A percentile compares a stretch with the other conserved stretches of the same genome.
Evolutionary conservation across 2,329 filamentous ascomycete species (phyloP).

Genomic region (Phaeophleospora eucalypticola): DNA sequence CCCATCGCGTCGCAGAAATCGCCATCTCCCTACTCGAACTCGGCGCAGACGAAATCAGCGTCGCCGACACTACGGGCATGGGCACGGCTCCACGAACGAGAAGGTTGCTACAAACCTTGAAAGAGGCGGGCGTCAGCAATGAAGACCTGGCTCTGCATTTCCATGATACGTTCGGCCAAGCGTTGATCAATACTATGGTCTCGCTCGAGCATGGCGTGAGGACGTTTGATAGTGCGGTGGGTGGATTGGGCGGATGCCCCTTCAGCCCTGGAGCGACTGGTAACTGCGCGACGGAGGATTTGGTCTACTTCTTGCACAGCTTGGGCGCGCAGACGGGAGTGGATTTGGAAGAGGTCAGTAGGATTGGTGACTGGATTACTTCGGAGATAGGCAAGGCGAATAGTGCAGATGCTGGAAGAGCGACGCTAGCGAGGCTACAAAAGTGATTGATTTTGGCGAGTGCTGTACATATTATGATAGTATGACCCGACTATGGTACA

Average conservation of each 20-base stretch:
- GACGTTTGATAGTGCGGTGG: slow-evolving; percentile 75
- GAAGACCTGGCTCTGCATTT: slow-evolving; percentile 75
- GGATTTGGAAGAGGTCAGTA: slow-evolving; percentile 60
- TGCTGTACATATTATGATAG: not conserved
- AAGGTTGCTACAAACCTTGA: slow-evolving; percentile 61
- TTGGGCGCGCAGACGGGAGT: slow-evolving; percentile 72
- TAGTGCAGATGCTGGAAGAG: slow-evolving; percentile 64
- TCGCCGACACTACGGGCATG: slow-evolving; percentile 89
- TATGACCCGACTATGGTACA: not conserved
- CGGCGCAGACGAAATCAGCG: slow-evolving; percentile 84
- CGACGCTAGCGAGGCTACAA: slow-evolving; percentile 35
- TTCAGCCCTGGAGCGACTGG: slow-evolving; percentile 82
- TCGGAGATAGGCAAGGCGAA: slow-evolving; percentile 59
- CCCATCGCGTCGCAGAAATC: slow-evolving; percentile 58
- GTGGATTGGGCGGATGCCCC: slow-evolving; percentile 77
- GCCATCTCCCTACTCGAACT: slow-evolving; percentile 68
- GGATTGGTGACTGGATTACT: slow-evolving; percentile 71
- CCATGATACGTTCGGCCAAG: slow-evolving; percentile 84
- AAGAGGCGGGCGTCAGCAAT: slow-evolving; percentile 62
- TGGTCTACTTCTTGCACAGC: slow-evolving; percentile 71
- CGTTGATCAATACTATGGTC: slow-evolving; percentile 75
- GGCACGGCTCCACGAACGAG: slow-evolving; percentile 71
- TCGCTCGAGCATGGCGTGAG: slow-evolving; percentile 72
- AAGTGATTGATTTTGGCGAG: slow-evolving; percentile 11
- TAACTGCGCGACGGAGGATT: slow-evolving; percentile 79